Percentiles rank a stretch among this genome's conserved stretches.
Conservation (phyloP, 805 yeast species). For the Blastobotrys robertii region DNA sequence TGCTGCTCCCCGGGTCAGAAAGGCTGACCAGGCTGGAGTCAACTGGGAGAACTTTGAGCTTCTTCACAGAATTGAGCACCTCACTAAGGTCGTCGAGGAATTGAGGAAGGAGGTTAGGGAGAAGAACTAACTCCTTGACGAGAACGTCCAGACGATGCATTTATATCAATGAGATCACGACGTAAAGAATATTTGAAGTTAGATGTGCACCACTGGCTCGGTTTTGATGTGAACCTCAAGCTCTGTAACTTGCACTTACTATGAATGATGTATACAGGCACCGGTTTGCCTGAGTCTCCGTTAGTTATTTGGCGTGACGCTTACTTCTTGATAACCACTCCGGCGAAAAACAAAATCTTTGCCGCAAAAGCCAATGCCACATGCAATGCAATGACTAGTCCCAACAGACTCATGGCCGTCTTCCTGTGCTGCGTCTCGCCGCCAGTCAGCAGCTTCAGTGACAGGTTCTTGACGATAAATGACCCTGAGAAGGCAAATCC, state of each 20-base stretch:
- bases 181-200: not conserved
- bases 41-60: constrained; percentile 16
- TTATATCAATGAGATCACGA: too few relatives aligned
- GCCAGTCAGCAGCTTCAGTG: constrained; percentile 29
- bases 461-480: constrained; percentile 37
- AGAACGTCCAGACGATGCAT: too few relatives aligned
- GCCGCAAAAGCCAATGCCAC: constrained; percentile 51
- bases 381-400: constrained; percentile 41
- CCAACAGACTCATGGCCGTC: constrained; percentile 28
- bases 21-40: constrained; percentile 25
- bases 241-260: not conserved
- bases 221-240: not conserved
- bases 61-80: constrained; percentile 11
- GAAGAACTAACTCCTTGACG: too few relatives aligned
- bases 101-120: constrained; percentile 3
- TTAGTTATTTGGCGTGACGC: not conserved
- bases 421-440: constrained; percentile 26
- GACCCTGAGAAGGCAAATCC: constrained; percentile 58
- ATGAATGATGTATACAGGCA: constrained; percentile 1
- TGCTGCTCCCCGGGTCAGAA: constrained; percentile 49
- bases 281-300: not conserved
- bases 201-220: not conserved
- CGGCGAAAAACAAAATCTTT: constrained; percentile 54
- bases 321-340: constrained; percentile 12
- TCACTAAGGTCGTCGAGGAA: constrained; percentile 11